Evolutionary conservation across 257 asterid genomes (phyloP).

Genomic region (Cynanchum wilfordii): DNA sequence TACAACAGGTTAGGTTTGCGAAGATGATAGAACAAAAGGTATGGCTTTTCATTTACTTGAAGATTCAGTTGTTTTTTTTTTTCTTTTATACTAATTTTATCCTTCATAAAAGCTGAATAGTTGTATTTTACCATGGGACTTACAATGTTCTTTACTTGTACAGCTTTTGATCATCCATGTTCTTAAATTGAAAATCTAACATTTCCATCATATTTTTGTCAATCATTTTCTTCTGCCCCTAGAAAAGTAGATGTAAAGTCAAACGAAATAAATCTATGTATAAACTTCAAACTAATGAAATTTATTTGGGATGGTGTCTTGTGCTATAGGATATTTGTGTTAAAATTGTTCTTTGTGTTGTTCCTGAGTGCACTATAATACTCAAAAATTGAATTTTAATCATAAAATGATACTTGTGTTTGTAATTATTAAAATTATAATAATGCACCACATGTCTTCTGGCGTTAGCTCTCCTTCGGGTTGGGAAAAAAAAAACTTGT

Average conservation of each 20-base stretch:
- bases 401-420: too few relatives aligned
- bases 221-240: neutral
- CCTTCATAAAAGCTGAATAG: neutral
- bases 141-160: too few relatives aligned
- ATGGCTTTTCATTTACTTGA: neutral
- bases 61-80: neutral
- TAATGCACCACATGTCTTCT: too few relatives aligned
- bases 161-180: neutral
- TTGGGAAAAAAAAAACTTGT: too few relatives aligned
- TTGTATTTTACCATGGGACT: neutral
- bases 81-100: neutral
- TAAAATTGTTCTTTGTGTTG: neutral
- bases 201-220: neutral
- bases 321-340: neutral
- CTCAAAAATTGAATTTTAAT: too few relatives aligned
- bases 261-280: neutral
- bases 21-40: slow-evolving; percentile 64
- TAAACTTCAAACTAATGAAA: neutral
- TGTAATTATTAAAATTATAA: too few relatives aligned
- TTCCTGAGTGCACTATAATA: neutral
- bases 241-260: neutral
- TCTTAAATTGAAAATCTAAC: neutral
- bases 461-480: too few relatives aligned
- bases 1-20: slow-evolving; percentile 44
- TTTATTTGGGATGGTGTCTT: neutral